phyloP scores from a whole-genome alignment of 768 basidiomycete species.

The Termitomyces sp. region DNA sequence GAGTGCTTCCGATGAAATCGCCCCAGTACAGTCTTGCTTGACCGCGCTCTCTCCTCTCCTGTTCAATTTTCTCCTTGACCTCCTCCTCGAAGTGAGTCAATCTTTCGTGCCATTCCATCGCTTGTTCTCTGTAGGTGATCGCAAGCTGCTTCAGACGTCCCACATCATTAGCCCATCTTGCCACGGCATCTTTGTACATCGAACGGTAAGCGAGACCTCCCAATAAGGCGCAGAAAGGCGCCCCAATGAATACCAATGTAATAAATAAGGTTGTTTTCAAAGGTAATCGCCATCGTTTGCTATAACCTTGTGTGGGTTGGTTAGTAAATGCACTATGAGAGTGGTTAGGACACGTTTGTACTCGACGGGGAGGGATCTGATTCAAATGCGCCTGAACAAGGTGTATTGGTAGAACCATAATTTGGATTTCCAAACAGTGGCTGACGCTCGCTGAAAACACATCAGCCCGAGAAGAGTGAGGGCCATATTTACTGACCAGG shows the following conservation, averaged over 20 bases:
- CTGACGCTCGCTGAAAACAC: background rate
- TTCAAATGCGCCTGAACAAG: no score
- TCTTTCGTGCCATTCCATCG: background rate
- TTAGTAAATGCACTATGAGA: background rate
- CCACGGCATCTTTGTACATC: background rate
- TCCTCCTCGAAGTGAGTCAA: background rate
- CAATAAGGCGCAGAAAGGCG: background rate
- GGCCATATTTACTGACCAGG: background rate
- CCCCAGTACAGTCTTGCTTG: constrained; percentile 13
- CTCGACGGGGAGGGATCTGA: background rate
- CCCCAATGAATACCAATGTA: background rate
- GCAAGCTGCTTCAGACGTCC: background rate
- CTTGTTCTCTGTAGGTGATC: background rate
- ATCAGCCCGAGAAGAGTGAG: background rate
- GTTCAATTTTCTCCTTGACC: background rate
- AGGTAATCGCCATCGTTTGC: background rate
- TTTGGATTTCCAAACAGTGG: background rate
- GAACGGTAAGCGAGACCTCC: background rate
- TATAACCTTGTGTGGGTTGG: background rate
- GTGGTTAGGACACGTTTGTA: background rate
- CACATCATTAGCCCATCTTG: background rate
- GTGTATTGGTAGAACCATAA: background rate
- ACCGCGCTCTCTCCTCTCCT: constrained; percentile 7
- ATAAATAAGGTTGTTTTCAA: background rate
- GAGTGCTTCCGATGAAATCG: background rate